A percentile compares a stretch with the other conserved stretches of the same genome.
Conservation (phyloP, 2,329 filamentous ascomycete species). For the Venturia oleaginea region DNA sequence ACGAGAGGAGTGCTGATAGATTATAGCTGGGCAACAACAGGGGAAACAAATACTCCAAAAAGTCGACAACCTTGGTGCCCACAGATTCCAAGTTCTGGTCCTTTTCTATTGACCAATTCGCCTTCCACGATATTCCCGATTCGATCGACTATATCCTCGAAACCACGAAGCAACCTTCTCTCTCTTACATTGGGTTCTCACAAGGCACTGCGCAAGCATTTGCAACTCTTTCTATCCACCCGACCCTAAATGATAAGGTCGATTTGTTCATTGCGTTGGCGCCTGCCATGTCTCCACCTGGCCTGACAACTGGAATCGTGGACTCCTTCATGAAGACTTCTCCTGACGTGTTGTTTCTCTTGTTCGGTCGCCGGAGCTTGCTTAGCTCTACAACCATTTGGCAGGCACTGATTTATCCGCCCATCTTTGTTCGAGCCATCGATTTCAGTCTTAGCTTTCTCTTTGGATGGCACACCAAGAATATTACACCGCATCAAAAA, state of each 20-base stretch:
- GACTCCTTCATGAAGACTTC: constrained; percentile 90
- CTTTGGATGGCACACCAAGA: constrained; percentile 80
- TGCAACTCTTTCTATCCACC: constrained; percentile 84
- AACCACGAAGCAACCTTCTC: constrained; percentile 68
- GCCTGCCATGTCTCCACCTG: constrained; percentile 91
- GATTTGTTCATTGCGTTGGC: constrained; percentile 95
- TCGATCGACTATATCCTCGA: constrained; percentile 85
- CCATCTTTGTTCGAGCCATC: constrained; percentile 81
- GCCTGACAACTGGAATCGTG: constrained; percentile 80
- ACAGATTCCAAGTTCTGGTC: constrained; percentile 80
- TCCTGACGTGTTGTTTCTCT: constrained; percentile 81
- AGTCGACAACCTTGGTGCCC: constrained; percentile 68
- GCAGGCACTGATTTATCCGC: constrained; percentile 91
- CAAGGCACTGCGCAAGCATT: constrained; percentile 97
- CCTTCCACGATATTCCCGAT: constrained; percentile 93
- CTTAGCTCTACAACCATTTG: constrained; percentile 92
- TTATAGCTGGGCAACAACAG: constrained; percentile 83
- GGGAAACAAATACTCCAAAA: constrained; percentile 98
- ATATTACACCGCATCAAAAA: constrained; percentile 81
- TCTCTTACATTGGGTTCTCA: constrained; percentile 95
- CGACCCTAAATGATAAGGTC: constrained; percentile 81
- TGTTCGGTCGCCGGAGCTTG: constrained; percentile 86
- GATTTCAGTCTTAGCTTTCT: constrained; percentile 73
- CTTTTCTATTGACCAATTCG: constrained; percentile 97
- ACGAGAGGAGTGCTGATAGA: constrained; percentile 18